These are phyloP conservation scores for Zymoseptoria crescenta DNA, from an alignment of 2,329 filamentous ascomycete genomes.

Conservation along the genomic window DNA sequence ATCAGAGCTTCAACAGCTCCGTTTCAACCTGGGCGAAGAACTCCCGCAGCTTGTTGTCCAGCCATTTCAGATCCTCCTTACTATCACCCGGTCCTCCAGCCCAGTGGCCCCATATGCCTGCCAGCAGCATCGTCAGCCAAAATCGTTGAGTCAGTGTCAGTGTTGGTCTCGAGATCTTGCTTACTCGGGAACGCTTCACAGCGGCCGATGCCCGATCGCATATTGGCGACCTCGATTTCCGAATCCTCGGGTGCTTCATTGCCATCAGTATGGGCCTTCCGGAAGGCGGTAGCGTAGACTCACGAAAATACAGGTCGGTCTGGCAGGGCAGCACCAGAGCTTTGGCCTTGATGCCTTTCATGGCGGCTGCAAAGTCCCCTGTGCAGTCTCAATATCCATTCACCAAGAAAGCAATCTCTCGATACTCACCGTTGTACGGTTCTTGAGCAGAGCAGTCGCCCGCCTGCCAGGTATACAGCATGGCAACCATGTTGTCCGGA, in stretches of 20 bases:
- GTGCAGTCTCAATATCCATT: conserved; percentile 19
- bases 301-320: conserved; percentile 73
- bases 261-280: conserved; percentile 7
- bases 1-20: background rate
- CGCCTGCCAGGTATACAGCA: conserved; percentile 73
- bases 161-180: background rate
- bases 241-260: conserved; percentile 61
- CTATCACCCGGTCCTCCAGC: conserved; percentile 58
- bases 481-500: conserved; percentile 65
- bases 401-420: background rate
- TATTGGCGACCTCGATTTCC: conserved; percentile 60
- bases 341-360: conserved; percentile 64
- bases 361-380: conserved; percentile 38
- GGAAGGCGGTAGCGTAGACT: conserved; percentile 25
- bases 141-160: background rate
- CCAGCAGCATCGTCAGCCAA: conserved; percentile 33
- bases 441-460: conserved; percentile 62
- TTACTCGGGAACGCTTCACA: conserved; percentile 29
- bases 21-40: conserved; percentile 38
- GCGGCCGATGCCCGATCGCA: conserved; percentile 51
- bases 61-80: conserved; percentile 62
- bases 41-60: conserved; percentile 53
- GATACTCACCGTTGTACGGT: conserved; percentile 48
- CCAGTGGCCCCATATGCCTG: conserved; percentile 21
- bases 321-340: conserved; percentile 62